phyloP scores from a whole-genome alignment of 148 eudicot genomes.

The Diospyros kaki region DNA sequence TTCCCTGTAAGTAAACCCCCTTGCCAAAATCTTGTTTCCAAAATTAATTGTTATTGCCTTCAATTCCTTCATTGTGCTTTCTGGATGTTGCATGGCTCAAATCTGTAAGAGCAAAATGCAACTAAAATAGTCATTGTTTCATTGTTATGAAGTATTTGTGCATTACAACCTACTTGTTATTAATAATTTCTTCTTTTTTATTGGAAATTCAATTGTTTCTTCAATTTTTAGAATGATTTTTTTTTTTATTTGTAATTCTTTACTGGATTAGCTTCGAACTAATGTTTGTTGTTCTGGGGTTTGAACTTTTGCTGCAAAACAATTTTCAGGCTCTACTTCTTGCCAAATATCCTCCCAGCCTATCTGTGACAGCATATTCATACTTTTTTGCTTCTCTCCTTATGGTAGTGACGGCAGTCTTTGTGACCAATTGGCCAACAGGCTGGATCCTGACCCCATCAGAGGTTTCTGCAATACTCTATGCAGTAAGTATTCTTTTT shows the following conservation, averaged over 20 bases:
- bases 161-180: not conserved
- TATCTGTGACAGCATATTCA: conserved; percentile 93
- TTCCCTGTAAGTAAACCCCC: no score
- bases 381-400: conserved; percentile 71
- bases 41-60: not conserved
- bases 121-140: not conserved
- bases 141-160: not conserved
- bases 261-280: not conserved
- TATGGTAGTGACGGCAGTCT: conserved; percentile 57
- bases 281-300: not conserved
- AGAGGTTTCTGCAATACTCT: conserved; percentile 65
- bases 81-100: not conserved
- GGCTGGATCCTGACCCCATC: conserved; percentile 68
- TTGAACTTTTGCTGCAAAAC: conserved; percentile 15
- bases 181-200: not conserved
- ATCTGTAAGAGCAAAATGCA: not conserved
- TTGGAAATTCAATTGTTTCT: not conserved
- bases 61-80: not conserved
- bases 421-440: conserved; percentile 48
- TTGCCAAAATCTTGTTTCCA: not conserved
- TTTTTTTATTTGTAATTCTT: not conserved
- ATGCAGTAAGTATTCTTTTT: conserved; percentile 66
- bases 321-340: conserved; percentile 74
- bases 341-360: conserved; percentile 86
- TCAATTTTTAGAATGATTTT: not conserved